These are phyloP conservation scores for Halenospora varia DNA, from an alignment of 495 filamentous ascomycete genomes.

Conservation along the genomic window DNA sequence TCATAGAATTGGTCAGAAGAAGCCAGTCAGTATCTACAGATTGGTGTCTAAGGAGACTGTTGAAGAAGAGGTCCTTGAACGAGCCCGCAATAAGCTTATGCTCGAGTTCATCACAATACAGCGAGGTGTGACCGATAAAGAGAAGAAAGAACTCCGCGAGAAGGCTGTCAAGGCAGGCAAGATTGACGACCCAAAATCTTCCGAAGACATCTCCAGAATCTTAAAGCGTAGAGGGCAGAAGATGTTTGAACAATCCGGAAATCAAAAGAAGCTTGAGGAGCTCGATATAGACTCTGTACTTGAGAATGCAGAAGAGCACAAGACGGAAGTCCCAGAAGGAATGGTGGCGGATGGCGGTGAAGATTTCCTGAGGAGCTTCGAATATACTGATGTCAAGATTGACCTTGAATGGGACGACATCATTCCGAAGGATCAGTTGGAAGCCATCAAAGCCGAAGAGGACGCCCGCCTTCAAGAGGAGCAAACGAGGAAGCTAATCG, in stretches of 20 bases:
- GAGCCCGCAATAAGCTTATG: slow-evolving; percentile 95
- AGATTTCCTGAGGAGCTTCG: slow-evolving; percentile 86
- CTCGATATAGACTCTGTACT: slow-evolving; percentile 98
- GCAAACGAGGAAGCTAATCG: slow-evolving; percentile 77
- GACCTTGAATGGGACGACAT: slow-evolving; percentile 96
- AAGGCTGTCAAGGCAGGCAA: slow-evolving; percentile 45
- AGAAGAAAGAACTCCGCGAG: slow-evolving; percentile 60
- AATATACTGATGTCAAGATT: slow-evolving; percentile 91
- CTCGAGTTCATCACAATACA: slow-evolving; percentile 99
- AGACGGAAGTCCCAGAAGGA: slow-evolving; percentile 84
- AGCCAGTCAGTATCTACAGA: slow-evolving; percentile 90
- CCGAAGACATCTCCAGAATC: slow-evolving; percentile 88
- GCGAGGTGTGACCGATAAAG: slow-evolving; percentile 89
- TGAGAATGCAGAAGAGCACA: slow-evolving; percentile 90
- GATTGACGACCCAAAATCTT: slow-evolving; percentile 70
- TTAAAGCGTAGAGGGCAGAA: slow-evolving; percentile 90
- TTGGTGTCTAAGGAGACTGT: slow-evolving; percentile 97
- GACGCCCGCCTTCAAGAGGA: slow-evolving; percentile 76
- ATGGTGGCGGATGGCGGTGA: slow-evolving; percentile 89
- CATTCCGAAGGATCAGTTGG: slow-evolving; percentile 89
- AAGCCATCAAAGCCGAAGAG: slow-evolving; percentile 82
- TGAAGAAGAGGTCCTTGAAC: slow-evolving; percentile 94
- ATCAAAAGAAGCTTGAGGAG: slow-evolving; percentile 93
- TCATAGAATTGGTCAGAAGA: slow-evolving; percentile 95
- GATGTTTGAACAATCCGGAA: slow-evolving; percentile 95